Conservation (phyloP, 345 rosid genomes). For the Citrus maxima region DNA sequence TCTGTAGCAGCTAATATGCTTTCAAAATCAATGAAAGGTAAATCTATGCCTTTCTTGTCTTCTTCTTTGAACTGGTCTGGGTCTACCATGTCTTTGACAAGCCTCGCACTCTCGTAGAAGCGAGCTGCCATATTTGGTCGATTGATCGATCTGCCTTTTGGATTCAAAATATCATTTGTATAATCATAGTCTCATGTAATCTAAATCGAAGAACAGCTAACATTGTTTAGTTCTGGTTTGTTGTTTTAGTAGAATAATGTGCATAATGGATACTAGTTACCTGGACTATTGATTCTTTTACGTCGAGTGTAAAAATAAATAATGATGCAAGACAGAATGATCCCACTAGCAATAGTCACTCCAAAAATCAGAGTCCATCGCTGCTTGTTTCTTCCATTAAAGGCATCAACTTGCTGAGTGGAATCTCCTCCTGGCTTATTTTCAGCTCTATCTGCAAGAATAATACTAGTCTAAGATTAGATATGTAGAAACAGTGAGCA, state of each 20-base stretch:
- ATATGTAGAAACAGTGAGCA: neutral
- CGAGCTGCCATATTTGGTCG: constrained; percentile 10
- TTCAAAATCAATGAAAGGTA: constrained; percentile 39
- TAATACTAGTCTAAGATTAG: neutral
- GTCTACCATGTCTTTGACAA: constrained; percentile 30
- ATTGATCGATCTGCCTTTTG: constrained; percentile 17
- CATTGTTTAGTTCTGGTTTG: neutral
- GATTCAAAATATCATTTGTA: neutral
- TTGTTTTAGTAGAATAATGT: neutral
- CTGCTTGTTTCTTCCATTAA: neutral
- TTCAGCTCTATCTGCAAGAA: neutral
- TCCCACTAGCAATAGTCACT: constrained; percentile 1
- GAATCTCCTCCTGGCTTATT: neutral
- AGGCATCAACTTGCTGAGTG: neutral
- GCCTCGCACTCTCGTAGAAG: constrained; percentile 27
- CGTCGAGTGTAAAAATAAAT: constrained; percentile 8
- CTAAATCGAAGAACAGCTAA: neutral
- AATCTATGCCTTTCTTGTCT: constrained; percentile 38
- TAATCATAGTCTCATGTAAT: neutral
- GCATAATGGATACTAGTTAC: too few relatives aligned
- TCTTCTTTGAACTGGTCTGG: constrained; percentile 25
- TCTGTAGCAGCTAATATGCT: constrained; percentile 44
- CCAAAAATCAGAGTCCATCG: constrained; percentile 12
- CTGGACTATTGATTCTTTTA: too few relatives aligned
- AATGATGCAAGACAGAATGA: neutral